Evolutionary conservation across 2,329 filamentous ascomycete species (phyloP), one percentile per base, ranked within the genome.

Genomic region (Stachybotrys elegans): DNA sequence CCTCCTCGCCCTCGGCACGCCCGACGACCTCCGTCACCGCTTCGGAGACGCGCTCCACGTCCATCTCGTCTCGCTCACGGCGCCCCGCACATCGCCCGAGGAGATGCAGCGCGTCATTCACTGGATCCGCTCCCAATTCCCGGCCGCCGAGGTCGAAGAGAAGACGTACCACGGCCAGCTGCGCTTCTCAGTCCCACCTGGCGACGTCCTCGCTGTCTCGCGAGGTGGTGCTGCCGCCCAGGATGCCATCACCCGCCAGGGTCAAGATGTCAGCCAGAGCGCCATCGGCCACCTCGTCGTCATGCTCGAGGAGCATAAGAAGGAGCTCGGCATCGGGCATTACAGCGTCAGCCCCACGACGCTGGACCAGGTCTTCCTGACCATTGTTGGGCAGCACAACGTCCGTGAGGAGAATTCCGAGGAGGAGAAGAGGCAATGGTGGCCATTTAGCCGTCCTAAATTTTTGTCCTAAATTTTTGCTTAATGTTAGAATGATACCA

Each of bases 271-370:
- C 5, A 64, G 61, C 31, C 60, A 68, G 35, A 75, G 71, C 47
- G 78, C 81, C 12, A 82, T 92, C 19, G 83, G 86, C 1, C 72
- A 74, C 6, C 67, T 94, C 5, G 88, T 93, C 48, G 78, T 84
- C 13, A 57, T 84, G 32, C 70, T 95, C 1, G 91, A 96, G 64
- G 78, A 81, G 52, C 73, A 83, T 49, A 86, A 84, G 56, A 69
- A 79, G 17, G 63, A 67, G 5, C 63, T 95, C 22, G 86, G 86
- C 0, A 76, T 95, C 39, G 84, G 88, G 60, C 88, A 94, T 63
- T 96, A 92, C 65, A 89, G 85, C 40, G 88, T 95, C 51, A 86
- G 81, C 46, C 88, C 88, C 20, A 93, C 89, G 16, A 94, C 88
- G 14, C 68, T 96, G 34, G 91, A 96, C 59, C 88, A 95, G 64